Conservation (phyloP, 345 rosid species). For the Brassica carinata region DNA sequence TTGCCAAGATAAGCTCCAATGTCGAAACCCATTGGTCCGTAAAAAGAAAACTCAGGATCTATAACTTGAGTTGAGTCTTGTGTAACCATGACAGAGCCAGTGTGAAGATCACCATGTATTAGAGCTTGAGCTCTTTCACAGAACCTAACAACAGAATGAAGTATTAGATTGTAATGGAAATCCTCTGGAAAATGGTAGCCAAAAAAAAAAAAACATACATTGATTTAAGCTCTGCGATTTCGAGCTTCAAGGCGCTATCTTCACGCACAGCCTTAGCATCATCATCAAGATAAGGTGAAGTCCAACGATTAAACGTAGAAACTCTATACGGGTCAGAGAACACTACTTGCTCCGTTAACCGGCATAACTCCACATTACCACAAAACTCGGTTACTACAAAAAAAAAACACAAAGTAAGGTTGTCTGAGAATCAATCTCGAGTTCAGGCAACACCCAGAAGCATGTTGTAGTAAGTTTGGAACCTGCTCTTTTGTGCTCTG, state of each 20-base stretch:
- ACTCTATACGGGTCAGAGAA: conserved; percentile 91
- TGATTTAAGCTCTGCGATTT: conserved; percentile 83
- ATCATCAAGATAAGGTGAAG: conserved; percentile 79
- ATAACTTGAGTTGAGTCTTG: conserved; percentile 82
- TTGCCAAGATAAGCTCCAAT: conserved; percentile 92
- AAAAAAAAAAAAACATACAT: conserved; percentile 48
- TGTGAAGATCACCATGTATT: conserved; percentile 95
- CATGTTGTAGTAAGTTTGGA: background rate
- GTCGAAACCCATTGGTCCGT: conserved; percentile 95
- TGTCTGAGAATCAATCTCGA: background rate
- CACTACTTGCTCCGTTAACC: conserved; percentile 94
- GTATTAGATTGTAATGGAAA: background rate
- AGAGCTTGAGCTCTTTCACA: conserved; percentile 95
- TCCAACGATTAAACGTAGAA: conserved; percentile 75
- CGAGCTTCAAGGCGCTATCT: conserved; percentile 72
- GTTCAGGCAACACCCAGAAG: background rate
- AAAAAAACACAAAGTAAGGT: background rate
- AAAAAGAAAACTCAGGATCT: conserved; percentile 90
- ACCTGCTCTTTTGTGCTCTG: conserved; percentile 81
- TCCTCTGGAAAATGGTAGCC: background rate
- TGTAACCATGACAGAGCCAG: conserved; percentile 93
- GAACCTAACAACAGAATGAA: conserved; percentile 53
- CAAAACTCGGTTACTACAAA: conserved; percentile 90
- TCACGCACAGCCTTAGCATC: conserved; percentile 81
- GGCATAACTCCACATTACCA: conserved; percentile 89